Conservation (phyloP, 139 green algal species). For the Tetraselmis striata region DNA sequence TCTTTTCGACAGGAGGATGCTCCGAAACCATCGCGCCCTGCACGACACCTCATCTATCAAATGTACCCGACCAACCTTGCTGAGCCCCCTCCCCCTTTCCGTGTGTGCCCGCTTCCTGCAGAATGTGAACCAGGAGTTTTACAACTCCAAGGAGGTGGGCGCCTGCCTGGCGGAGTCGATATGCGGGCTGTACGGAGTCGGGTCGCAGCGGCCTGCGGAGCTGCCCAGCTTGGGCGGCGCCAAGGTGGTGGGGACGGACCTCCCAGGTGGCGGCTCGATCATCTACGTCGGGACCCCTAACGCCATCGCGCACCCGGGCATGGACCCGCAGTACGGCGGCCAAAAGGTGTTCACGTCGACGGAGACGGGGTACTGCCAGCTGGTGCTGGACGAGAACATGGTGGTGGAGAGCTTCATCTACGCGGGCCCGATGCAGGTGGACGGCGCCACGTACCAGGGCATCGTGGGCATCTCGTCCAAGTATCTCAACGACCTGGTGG, state of each 20-base stretch:
- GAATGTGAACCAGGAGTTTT: constrained; percentile 35
- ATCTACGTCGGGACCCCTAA: constrained; percentile 27
- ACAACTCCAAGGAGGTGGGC: constrained; percentile 47
- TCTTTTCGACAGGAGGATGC: too few species aligned
- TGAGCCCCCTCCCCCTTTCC: too few species aligned
- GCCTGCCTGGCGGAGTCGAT: constrained; percentile 26
- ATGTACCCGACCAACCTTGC: too few species aligned
- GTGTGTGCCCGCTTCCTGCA: neutral
- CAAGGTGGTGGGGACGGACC: constrained; percentile 28
- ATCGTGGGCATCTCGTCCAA: constrained; percentile 9
- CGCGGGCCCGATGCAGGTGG: neutral
- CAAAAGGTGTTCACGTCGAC: constrained; percentile 23
- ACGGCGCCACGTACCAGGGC: neutral
- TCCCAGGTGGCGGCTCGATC: constrained; percentile 39
- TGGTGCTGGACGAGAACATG: constrained; percentile 16
- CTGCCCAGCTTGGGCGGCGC: constrained; percentile 2
- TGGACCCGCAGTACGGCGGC: constrained; percentile 23
- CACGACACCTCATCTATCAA: too few species aligned
- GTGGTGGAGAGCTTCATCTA: constrained; percentile 5
- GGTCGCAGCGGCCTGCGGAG: neutral
- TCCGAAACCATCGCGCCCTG: too few species aligned
- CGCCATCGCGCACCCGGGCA: constrained; percentile 16
- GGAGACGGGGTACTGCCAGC: constrained; percentile 19
- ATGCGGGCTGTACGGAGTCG: neutral
- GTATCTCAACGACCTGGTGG: constrained; percentile 19